phyloP scores from a whole-genome alignment of 805 yeast species.

The Babjeviella inositovora region DNA sequence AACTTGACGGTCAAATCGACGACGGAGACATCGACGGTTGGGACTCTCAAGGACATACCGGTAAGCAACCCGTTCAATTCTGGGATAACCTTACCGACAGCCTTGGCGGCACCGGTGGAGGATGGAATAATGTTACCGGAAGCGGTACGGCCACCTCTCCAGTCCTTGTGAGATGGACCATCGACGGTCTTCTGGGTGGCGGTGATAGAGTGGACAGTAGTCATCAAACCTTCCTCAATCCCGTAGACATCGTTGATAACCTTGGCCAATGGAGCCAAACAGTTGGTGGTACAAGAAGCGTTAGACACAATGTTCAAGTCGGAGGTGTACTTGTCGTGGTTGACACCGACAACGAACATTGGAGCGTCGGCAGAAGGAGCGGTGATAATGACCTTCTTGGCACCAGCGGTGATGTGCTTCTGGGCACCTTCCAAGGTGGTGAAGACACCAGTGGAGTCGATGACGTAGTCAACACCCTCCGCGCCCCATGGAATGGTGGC shows the following conservation, averaged over 20 bases:
- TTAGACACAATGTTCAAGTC: slow-evolving; percentile 71
- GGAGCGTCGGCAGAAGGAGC: slow-evolving; percentile 93
- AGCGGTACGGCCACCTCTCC: slow-evolving; percentile 98
- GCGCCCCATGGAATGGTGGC: slow-evolving; percentile 79
- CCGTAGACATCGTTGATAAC: slow-evolving; percentile 76
- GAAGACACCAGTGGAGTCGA: slow-evolving; percentile 93
- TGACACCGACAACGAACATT: slow-evolving; percentile 90
- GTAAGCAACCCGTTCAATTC: slow-evolving; percentile 84
- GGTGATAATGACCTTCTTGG: slow-evolving; percentile 88
- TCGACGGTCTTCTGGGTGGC: slow-evolving; percentile 95
- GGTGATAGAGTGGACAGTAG: slow-evolving; percentile 91
- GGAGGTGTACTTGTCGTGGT: slow-evolving; percentile 61
- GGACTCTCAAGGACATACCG: slow-evolving; percentile 89
- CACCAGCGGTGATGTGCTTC: slow-evolving; percentile 81
- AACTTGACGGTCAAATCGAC: slow-evolving; percentile 84
- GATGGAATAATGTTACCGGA: slow-evolving; percentile 92
- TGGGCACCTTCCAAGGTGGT: slow-evolving; percentile 67
- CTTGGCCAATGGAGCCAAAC: slow-evolving; percentile 91
- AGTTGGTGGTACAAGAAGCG: slow-evolving; percentile 94
- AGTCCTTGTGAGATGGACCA: slow-evolving; percentile 95
- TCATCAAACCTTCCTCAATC: slow-evolving; percentile 86
- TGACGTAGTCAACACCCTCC: slow-evolving; percentile 68
- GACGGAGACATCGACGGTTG: slow-evolving; percentile 86
- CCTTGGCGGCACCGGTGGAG: slow-evolving; percentile 96
- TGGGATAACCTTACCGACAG: slow-evolving; percentile 92